Percentiles rank a stretch among this genome's conserved stretches.
These are phyloP conservation scores for Choiromyces venosus DNA, from an alignment of 495 filamentous ascomycete species.

Conservation along the genomic window DNA sequence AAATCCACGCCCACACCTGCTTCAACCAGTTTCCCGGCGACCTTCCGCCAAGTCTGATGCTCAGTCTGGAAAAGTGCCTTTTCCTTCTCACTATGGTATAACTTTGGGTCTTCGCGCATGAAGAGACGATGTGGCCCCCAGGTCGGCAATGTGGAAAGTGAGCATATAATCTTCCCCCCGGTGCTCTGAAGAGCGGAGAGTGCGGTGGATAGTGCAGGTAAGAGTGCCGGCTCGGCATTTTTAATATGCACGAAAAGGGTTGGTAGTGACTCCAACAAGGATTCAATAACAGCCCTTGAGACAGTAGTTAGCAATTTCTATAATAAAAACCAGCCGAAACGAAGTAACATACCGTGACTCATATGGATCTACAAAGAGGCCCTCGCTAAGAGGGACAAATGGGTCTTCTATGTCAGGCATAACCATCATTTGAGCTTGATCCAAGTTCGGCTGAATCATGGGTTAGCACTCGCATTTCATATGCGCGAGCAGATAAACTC, in stretches of 20 bases:
- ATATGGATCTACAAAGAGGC: conserved; percentile 91
- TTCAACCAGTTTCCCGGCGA: conserved; percentile 81
- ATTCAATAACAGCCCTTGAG: conserved; percentile 66
- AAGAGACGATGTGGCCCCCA: conserved; percentile 81
- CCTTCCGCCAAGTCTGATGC: conserved; percentile 73
- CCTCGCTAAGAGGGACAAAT: conserved; percentile 86
- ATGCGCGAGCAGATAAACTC: conserved; percentile 41
- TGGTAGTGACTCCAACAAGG: conserved; percentile 73
- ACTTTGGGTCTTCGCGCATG: conserved; percentile 79
- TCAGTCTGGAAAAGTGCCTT: conserved; percentile 89
- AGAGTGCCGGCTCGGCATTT: conserved; percentile 77
- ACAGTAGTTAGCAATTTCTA: conserved; percentile 12
- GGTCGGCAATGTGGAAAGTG: conserved; percentile 74
- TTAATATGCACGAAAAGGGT: conserved; percentile 78
- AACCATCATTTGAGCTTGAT: conserved; percentile 95
- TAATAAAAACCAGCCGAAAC: not conserved
- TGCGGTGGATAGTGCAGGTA: conserved; percentile 77
- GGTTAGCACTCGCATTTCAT: conserved; percentile 24
- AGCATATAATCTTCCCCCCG: conserved; percentile 89
- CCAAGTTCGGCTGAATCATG: conserved; percentile 57
- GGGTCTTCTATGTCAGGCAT: conserved; percentile 98
- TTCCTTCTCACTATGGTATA: conserved; percentile 80
- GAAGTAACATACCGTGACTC: conserved; percentile 65
- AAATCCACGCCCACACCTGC: conserved; percentile 84
- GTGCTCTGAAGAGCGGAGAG: conserved; percentile 73